These are phyloP conservation scores for Paramarasmius palmivorus DNA, from an alignment of 1,284 basidiomycete genomes.

Conservation along the genomic window DNA sequence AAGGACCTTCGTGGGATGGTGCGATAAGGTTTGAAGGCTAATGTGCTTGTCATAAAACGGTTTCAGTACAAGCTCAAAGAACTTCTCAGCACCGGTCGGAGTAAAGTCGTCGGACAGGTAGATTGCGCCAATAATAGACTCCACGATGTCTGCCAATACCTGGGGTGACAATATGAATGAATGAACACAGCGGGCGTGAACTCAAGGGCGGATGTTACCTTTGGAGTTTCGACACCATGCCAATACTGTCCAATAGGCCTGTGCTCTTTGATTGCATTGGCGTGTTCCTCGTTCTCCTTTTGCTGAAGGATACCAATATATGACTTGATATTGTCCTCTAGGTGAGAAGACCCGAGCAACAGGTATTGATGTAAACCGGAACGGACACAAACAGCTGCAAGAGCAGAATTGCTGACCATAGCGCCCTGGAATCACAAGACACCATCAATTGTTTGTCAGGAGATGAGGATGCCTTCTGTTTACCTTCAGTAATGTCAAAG, in stretches of 20 bases:
- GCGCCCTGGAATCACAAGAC: constrained; percentile 50
- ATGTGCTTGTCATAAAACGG: constrained; percentile 78
- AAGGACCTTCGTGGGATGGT: constrained; percentile 74
- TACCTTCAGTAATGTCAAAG: constrained; percentile 75
- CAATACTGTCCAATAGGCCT: constrained; percentile 69
- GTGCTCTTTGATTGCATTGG: constrained; percentile 45
- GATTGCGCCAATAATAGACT: constrained; percentile 73
- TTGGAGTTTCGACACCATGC: constrained; percentile 73
- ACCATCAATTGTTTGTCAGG: not conserved
- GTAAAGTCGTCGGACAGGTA: constrained; percentile 75
- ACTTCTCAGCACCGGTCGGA: constrained; percentile 52
- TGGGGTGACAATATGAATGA: constrained; percentile 26
- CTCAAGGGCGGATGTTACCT: constrained; percentile 41
- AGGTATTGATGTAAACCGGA: constrained; percentile 65
- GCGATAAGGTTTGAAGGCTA: constrained; percentile 64
- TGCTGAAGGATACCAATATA: constrained; percentile 54
- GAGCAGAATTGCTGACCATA: constrained; percentile 77
- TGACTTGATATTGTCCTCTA: constrained; percentile 49
- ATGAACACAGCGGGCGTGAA: not conserved
- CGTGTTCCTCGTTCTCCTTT: constrained; percentile 51
- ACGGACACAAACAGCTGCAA: constrained; percentile 72
- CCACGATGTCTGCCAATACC: constrained; percentile 76
- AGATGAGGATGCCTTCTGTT: constrained; percentile 13
- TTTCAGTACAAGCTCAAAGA: constrained; percentile 66
- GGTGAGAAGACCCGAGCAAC: constrained; percentile 51